A percentile compares a stretch with the other conserved stretches of the same genome.
Conservation (phyloP, 768 basidiomycete genomes). For the Pholiota conissans region DNA sequence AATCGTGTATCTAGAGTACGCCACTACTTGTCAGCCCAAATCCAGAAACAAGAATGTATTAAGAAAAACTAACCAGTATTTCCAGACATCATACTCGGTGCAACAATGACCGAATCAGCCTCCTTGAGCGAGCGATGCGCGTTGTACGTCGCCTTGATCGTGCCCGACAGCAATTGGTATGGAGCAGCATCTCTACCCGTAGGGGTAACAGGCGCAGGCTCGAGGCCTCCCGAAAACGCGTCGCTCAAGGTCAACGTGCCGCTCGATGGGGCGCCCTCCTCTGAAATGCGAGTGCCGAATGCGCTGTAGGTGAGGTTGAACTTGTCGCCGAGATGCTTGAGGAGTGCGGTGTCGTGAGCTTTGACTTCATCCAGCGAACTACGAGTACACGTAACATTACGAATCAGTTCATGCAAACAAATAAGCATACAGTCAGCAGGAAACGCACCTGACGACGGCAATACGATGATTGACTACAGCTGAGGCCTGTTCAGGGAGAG, state of each 20-base stretch:
- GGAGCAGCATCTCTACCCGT: constrained; percentile 41
- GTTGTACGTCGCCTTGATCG: constrained; percentile 62
- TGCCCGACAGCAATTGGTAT: constrained; percentile 58
- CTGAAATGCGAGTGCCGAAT: constrained; percentile 47
- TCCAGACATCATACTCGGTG: constrained; percentile 59
- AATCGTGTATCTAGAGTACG: constrained; percentile 50
- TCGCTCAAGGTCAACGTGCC: constrained; percentile 55
- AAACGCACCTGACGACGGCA: constrained; percentile 53
- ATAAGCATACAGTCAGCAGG: too few relatives aligned
- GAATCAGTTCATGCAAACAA: too few relatives aligned
- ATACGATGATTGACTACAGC: constrained; percentile 77
- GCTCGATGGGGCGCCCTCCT: constrained; percentile 29
- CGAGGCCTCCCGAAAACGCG: constrained; percentile 48
- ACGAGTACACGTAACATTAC: background rate
- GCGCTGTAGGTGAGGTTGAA: constrained; percentile 62
- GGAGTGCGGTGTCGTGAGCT: constrained; percentile 42
- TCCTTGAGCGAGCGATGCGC: constrained; percentile 39
- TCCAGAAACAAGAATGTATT: too few relatives aligned
- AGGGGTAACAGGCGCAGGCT: constrained; percentile 69
- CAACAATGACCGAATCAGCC: constrained; percentile 39
- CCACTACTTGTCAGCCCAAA: too few relatives aligned
- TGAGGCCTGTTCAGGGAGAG: constrained; percentile 72
- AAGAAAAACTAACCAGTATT: constrained; percentile 46
- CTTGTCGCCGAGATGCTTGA: constrained; percentile 45
- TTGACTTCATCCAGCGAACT: constrained; percentile 46